Conservation (phyloP, 1,284 basidiomycete species). For the Pseudozyma sp. region DNA sequence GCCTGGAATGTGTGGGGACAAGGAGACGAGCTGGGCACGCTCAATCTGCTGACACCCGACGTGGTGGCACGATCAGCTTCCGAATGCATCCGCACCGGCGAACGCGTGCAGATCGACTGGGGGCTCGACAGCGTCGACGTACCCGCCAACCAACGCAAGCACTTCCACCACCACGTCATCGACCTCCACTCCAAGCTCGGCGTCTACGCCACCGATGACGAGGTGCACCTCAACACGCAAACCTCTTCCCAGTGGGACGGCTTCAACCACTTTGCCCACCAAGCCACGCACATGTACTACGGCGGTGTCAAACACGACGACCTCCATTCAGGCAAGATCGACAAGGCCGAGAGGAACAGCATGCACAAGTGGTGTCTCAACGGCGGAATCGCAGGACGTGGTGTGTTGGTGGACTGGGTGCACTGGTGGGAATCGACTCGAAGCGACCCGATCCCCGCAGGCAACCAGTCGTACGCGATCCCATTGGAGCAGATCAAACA, state of each 20-base stretch:
- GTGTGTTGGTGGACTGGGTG: conserved; percentile 48
- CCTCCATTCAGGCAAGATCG: conserved; percentile 26
- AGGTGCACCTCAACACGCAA: conserved; percentile 48
- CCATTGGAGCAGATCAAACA: conserved; percentile 36
- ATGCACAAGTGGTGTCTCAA: conserved; percentile 43
- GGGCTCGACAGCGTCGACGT: conserved; percentile 47
- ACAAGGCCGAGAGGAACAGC: conserved; percentile 29
- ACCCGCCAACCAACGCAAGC: conserved; percentile 30
- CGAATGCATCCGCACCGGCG: conserved; percentile 44
- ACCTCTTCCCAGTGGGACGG: conserved; percentile 50
- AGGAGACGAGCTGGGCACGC: conserved; percentile 34
- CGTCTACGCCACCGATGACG: conserved; percentile 49
- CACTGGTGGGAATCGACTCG: conserved; percentile 48
- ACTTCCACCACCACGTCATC: conserved; percentile 31
- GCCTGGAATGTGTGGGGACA: conserved; percentile 45
- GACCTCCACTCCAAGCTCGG: conserved; percentile 40
- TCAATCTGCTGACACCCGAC: conserved; percentile 38
- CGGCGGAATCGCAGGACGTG: conserved; percentile 39
- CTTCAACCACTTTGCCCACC: conserved; percentile 48
- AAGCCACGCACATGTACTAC: conserved; percentile 32
- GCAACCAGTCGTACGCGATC: conserved; percentile 34
- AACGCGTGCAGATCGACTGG: conserved; percentile 47
- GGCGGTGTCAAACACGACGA: conserved; percentile 40
- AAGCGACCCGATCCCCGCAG: conserved; percentile 23
- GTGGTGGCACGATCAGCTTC: conserved; percentile 26